These are phyloP conservation scores for Helotiales sp. DNA, from an alignment of 2,329 filamentous ascomycete genomes.

Conservation along the genomic window DNA sequence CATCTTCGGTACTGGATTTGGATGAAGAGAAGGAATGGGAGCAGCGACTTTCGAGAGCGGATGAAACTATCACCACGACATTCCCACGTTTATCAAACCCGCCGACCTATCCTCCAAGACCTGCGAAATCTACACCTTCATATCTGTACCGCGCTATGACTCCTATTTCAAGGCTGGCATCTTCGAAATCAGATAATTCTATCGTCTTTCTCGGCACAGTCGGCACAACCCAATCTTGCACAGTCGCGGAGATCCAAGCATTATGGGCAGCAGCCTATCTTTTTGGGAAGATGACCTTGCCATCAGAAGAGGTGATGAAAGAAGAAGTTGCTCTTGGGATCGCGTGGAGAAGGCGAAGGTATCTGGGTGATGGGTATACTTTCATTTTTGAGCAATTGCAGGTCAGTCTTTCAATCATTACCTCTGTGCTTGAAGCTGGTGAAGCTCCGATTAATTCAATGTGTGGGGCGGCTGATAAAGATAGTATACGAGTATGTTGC, in stretches of 20 bases:
- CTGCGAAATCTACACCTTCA: slow-evolving; percentile 6
- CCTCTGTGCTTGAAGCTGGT: too few species aligned
- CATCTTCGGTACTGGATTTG: slow-evolving; percentile 11
- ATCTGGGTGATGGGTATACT: slow-evolving; percentile 14
- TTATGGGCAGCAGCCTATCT: slow-evolving; percentile 16
- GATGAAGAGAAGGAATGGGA: slow-evolving; percentile 22
- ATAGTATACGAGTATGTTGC: slow-evolving; percentile 3
- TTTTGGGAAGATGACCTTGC: background rate
- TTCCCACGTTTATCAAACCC: slow-evolving; percentile 29
- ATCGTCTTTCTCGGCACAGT: slow-evolving; percentile 7
- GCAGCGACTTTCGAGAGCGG: slow-evolving; percentile 25
- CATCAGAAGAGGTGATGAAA: slow-evolving; percentile 6
- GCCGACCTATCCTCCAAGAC: slow-evolving; percentile 5
- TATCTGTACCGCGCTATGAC: background rate
- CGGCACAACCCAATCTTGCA: slow-evolving; percentile 1
- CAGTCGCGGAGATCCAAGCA: slow-evolving; percentile 13
- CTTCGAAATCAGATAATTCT: background rate
- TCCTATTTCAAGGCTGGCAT: background rate
- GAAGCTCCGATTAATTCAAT: background rate
- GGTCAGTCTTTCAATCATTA: background rate
- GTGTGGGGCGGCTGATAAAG: background rate
- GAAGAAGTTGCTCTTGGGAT: slow-evolving; percentile 7
- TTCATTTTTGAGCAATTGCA: slow-evolving; percentile 12
- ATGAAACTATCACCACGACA: slow-evolving; percentile 23
- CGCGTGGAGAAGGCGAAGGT: slow-evolving; percentile 15